These are phyloP conservation scores for Boletus bicolor DNA, from an alignment of 768 basidiomycete species.

Conservation along the genomic window DNA sequence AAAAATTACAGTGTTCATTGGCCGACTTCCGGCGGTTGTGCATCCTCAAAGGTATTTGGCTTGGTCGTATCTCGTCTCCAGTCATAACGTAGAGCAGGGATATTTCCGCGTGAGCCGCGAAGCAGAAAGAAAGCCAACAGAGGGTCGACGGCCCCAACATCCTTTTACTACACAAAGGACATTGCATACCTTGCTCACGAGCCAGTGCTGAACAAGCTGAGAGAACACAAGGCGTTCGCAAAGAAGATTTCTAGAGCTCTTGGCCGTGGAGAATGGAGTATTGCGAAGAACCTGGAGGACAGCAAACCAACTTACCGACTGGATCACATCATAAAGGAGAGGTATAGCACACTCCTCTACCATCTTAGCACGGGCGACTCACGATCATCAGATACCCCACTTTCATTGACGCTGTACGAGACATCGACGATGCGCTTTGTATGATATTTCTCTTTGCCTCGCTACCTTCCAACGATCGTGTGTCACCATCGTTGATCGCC, in stretches of 20 bases:
- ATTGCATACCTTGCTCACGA: conserved; percentile 97
- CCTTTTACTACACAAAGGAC: conserved; percentile 98
- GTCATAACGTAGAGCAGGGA: conserved; percentile 51
- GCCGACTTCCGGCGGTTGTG: conserved; percentile 96
- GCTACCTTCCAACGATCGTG: conserved; percentile 79
- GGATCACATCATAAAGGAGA: conserved; percentile 97
- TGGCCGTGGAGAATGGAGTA: conserved; percentile 92
- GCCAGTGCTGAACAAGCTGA: conserved; percentile 85
- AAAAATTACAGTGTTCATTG: conserved; percentile 94
- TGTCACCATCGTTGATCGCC: conserved; percentile 80
- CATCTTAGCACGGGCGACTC: background rate
- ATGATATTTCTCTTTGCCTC: conserved; percentile 92
- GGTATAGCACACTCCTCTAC: conserved; percentile 47
- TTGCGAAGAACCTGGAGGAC: conserved; percentile 90
- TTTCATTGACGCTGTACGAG: conserved; percentile 91
- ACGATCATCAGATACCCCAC: conserved; percentile 77
- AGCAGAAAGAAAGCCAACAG: conserved; percentile 94
- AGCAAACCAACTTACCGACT: conserved; percentile 87
- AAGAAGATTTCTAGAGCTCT: conserved; percentile 93
- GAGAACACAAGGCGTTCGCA: conserved; percentile 98
- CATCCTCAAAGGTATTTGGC: conserved; percentile 82
- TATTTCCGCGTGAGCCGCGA: conserved; percentile 95
- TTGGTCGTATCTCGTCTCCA: background rate
- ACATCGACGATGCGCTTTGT: conserved; percentile 96
- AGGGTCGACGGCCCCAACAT: conserved; percentile 93